Evolutionary conservation across 768 basidiomycete genomes (phyloP), one percentile per base, ranked within the genome.

Genomic region (Rhizopogon vinicolor): DNA sequence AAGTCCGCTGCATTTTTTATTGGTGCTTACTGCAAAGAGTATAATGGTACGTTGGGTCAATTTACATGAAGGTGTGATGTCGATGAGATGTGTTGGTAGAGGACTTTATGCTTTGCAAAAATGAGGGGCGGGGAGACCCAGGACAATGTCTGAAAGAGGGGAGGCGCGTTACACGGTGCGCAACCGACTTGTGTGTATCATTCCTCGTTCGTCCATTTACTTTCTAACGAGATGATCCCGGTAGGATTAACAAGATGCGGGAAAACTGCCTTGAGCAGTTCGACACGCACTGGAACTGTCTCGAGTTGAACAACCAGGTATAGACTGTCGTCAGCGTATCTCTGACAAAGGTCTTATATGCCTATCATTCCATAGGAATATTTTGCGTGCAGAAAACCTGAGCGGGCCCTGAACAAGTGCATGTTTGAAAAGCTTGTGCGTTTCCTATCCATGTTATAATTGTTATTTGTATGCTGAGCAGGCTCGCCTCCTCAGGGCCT

Each of bases 1-100:
- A 98, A 98, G 78, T 91, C 89, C 62, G 93, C 96, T 1, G 89
- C 93, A 7, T 98, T 98, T 83, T 98, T 98, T 76, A 85, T 99
- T 69, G 97, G 93, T 29, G 87, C 90, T 39, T 83, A 92, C 69
- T 99, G 96, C 83, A 93, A 93, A 73, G 91, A 93, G 55, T 96
- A 85, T 75, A 98, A 96, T 75, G 96, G 96, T 98, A 58, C 51
- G 89, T 74, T 31, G 48, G 22, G 7, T 40, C 25, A 35, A 14
- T n/a, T n/a, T 12, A 19, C 22, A n/a, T 39, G 8, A 8, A 18
- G 14, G 37, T 44, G 28, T 55, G 39, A 58, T 68, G n/a, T 51
- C 25, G 52, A 74, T 74, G 74, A 69, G 74, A 74, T 62, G 74
- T 75, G 53, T 53, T 52, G 49, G 13, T 66, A 91, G 91, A 93